Conservation (phyloP, 2,329 filamentous ascomycete species). For the Niveomyces coronatus region DNA sequence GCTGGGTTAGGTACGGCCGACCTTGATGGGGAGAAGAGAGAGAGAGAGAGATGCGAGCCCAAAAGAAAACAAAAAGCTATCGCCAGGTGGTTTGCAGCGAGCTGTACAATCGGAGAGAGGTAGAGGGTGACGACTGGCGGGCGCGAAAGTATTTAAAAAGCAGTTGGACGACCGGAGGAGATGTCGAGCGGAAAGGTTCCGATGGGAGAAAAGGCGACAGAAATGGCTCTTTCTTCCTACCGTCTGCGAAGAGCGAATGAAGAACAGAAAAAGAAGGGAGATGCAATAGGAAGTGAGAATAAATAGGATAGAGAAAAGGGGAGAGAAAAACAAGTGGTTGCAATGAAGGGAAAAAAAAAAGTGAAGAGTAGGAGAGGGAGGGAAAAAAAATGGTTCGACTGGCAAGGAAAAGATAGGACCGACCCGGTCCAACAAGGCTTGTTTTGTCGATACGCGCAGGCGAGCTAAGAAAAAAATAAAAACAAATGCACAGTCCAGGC, state of each 20-base stretch:
- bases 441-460: too few species aligned
- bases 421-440: too few species aligned
- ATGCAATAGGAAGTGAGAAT: neutral
- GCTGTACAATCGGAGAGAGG: too few species aligned
- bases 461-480: too few species aligned
- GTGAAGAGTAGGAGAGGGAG: neutral
- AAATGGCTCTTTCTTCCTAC: too few species aligned
- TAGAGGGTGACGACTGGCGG: too few species aligned
- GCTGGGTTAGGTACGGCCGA: too few species aligned
- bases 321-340: conserved; percentile 2
- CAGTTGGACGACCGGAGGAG: too few species aligned
- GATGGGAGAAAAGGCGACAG: neutral
- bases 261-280: neutral
- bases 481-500: conserved; percentile 7
- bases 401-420: neutral
- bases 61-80: too few species aligned
- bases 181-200: neutral
- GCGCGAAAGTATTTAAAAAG: too few species aligned
- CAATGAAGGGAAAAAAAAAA: conserved; percentile 1
- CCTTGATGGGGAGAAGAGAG: too few species aligned
- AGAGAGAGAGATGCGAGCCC: too few species aligned
- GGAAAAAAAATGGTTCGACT: neutral
- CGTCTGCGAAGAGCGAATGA: neutral
- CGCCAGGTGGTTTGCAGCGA: neutral
- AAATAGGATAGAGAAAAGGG: conserved; percentile 1